These are phyloP conservation scores for Dendrocalamus sinicus DNA, from an alignment of 176 grass and related monocot genomes.

Conservation along the genomic window DNA sequence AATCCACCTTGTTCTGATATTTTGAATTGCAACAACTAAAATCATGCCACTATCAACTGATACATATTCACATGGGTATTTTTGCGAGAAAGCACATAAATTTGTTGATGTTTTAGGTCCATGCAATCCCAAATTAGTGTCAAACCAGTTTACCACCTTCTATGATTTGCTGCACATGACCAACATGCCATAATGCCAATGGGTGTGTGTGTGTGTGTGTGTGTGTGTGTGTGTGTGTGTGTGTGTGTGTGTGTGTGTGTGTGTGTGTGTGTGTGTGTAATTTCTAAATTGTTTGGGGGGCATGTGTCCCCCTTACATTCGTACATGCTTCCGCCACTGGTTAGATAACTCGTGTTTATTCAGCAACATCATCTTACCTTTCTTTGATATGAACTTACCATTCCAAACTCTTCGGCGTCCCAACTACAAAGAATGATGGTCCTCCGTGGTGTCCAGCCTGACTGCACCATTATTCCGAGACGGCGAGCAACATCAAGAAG, in stretches of 20 bases:
- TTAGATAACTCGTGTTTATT: background rate
- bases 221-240: too few species aligned
- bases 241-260: too few species aligned
- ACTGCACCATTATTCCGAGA: conserved; percentile 73
- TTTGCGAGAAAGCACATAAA: background rate
- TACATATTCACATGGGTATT: background rate
- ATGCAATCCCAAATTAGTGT: background rate
- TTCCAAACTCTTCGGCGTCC: conserved; percentile 98
- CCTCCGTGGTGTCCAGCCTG: conserved; percentile 87
- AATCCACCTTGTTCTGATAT: background rate
- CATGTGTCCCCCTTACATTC: conserved; percentile 3
- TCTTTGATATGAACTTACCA: conserved; percentile 63
- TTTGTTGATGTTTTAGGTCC: background rate
- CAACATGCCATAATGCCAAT: too few species aligned
- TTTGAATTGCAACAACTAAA: conserved; percentile 17
- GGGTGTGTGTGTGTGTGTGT: too few species aligned
- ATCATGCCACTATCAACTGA: background rate
- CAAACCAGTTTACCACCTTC: background rate
- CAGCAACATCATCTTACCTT: background rate
- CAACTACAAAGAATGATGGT: conserved; percentile 93
- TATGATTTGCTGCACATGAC: background rate
- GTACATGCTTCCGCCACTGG: background rate
- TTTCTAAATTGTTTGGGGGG: background rate
- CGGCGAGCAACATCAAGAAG: conserved; percentile 83
- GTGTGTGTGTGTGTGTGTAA: too few species aligned